Percentiles rank a stretch among this genome's conserved stretches.
phyloP scores from a whole-genome alignment of 306 rosid species.

The Argentina anserina region DNA sequence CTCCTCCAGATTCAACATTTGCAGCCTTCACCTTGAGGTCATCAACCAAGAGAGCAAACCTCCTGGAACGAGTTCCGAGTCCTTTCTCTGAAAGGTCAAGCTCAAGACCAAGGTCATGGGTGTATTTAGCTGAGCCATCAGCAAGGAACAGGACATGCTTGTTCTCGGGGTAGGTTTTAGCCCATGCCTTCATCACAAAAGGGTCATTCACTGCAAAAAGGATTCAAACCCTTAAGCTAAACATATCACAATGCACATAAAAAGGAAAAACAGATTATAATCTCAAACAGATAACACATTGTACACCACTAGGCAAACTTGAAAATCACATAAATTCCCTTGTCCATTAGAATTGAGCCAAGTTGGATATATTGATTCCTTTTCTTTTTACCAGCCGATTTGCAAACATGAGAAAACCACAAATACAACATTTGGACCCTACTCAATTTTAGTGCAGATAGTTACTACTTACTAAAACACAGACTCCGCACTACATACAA shows the following conservation, averaged over 20 bases:
- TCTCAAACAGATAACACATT: not conserved
- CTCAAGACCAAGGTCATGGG: slow-evolving; percentile 77
- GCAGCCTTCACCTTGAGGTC: slow-evolving; percentile 84
- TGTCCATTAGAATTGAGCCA: not conserved
- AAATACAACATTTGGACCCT: not conserved
- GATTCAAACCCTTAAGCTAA: not conserved
- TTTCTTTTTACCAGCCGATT: not conserved
- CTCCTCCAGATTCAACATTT: slow-evolving; percentile 77
- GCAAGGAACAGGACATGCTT: slow-evolving; percentile 87
- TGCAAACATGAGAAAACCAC: not conserved
- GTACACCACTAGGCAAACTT: not conserved
- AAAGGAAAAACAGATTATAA: not conserved
- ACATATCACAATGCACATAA: not conserved
- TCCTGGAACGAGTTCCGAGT: slow-evolving; percentile 69
- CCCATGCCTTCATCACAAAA: slow-evolving; percentile 88
- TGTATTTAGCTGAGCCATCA: slow-evolving; percentile 83
- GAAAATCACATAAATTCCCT: not conserved
- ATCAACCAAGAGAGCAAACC: slow-evolving; percentile 79
- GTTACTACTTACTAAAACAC: not conserved
- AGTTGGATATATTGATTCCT: not conserved
- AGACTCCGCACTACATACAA: not conserved
- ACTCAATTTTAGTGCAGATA: not conserved
- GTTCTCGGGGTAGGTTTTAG: slow-evolving; percentile 77
- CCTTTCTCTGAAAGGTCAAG: slow-evolving; percentile 82
- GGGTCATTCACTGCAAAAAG: slow-evolving; percentile 77